A percentile compares a stretch with the other conserved stretches of the same genome.
Conservation (phyloP, 2,329 filamentous ascomycete genomes). For the Ascocoryne sarcoides region DNA sequence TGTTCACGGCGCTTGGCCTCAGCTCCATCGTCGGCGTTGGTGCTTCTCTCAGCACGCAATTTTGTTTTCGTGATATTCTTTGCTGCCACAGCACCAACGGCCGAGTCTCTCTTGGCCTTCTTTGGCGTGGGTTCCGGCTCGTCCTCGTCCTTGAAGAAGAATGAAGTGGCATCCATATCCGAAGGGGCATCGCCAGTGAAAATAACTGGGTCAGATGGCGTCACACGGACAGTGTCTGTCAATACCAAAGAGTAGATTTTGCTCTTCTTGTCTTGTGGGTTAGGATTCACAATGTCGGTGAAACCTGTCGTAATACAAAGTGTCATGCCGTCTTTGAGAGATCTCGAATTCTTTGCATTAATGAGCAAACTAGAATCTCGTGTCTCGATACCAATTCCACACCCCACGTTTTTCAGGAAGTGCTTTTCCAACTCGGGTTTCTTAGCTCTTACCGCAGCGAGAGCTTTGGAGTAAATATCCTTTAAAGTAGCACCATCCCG, state of each 20-base stretch:
- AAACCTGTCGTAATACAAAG: slow-evolving; percentile 85
- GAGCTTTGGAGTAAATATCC: slow-evolving; percentile 84
- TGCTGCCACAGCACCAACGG: slow-evolving; percentile 78
- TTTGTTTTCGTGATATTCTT: slow-evolving; percentile 95
- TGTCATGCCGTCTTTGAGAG: slow-evolving; percentile 94
- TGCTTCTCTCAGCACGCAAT: slow-evolving; percentile 80
- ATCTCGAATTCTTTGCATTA: slow-evolving; percentile 76
- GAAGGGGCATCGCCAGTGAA: slow-evolving; percentile 91
- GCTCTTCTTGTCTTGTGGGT: slow-evolving; percentile 82
- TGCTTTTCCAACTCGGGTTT: slow-evolving; percentile 94
- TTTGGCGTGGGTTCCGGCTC: slow-evolving; percentile 80
- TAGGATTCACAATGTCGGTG: slow-evolving; percentile 77
- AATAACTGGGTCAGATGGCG: slow-evolving; percentile 66
- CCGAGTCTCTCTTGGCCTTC: slow-evolving; percentile 77
- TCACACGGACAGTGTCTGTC: slow-evolving; percentile 88
- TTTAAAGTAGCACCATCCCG: slow-evolving; percentile 79
- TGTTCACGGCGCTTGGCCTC: slow-evolving; percentile 83
- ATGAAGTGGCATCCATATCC: slow-evolving; percentile 88
- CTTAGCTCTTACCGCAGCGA: slow-evolving; percentile 72
- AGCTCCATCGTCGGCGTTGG: slow-evolving; percentile 80
- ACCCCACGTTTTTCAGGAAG: slow-evolving; percentile 86
- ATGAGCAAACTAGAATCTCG: slow-evolving; percentile 75
- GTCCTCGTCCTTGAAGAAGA: slow-evolving; percentile 97
- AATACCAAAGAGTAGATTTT: slow-evolving; percentile 83
- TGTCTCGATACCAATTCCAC: slow-evolving; percentile 86